Conservation (phyloP, 345 rosid species). For the Gossypium turneri region DNA sequence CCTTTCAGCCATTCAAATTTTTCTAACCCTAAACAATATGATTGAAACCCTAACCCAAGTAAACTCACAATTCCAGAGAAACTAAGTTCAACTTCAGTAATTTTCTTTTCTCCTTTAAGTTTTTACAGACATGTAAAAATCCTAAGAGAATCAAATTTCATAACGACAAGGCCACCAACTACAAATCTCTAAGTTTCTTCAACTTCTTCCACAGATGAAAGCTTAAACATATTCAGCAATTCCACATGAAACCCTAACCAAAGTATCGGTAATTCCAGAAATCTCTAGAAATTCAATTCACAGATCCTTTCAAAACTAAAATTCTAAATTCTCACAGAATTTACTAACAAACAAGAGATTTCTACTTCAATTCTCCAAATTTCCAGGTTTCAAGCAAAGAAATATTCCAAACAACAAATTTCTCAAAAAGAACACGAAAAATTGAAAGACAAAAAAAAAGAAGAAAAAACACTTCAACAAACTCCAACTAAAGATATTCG, state of each 20-base stretch:
- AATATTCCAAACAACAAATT: not conserved
- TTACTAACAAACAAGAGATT: not conserved
- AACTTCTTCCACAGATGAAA: not conserved
- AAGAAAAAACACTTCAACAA: not conserved
- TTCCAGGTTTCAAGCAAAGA: constrained; percentile 1
- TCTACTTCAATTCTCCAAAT: not conserved
- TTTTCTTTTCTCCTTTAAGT: not conserved
- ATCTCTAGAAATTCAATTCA: not conserved
- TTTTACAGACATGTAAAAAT: not conserved
- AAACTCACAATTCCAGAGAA: not conserved
- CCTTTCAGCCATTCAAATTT: constrained; percentile 53
- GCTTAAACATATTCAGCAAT: no score
- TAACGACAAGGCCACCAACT: not conserved
- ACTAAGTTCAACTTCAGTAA: constrained; percentile 8
- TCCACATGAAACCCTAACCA: constrained; percentile 2
- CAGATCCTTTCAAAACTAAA: not conserved
- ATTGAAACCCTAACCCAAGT: constrained; percentile 12
- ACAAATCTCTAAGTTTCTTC: not conserved
- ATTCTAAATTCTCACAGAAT: not conserved
- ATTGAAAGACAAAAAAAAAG: no score
- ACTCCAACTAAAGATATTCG: constrained; percentile 2
- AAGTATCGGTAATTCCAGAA: not conserved
- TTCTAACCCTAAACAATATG: constrained; percentile 26
- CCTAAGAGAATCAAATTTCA: constrained; percentile 1
- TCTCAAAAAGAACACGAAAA: not conserved